Evolutionary conservation across 169 alveolate genomes (phyloP).

Genomic region (Cryptosporidium muris): DNA sequence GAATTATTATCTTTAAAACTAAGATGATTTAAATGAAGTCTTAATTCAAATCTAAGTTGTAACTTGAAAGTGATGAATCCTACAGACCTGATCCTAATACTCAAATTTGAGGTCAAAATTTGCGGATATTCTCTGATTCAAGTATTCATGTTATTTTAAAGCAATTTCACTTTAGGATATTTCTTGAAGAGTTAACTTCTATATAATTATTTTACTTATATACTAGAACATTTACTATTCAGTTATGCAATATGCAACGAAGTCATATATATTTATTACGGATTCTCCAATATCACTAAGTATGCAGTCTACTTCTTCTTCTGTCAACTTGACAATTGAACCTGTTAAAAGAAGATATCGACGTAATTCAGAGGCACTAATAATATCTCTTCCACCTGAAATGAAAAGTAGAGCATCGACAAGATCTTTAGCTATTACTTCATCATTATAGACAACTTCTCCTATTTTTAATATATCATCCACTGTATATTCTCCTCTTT

Average conservation of each 20-base stretch:
- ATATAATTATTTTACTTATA: not conserved
- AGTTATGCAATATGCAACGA: slow-evolving; percentile 56
- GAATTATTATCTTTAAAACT: not conserved
- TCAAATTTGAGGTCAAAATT: not conserved
- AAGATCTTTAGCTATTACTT: slow-evolving; percentile 35
- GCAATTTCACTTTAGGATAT: not conserved
- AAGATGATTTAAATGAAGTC: not conserved
- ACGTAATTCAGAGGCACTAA: slow-evolving; percentile 22
- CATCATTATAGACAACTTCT: slow-evolving; percentile 59
- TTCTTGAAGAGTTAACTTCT: not conserved
- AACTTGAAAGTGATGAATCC: slow-evolving; percentile 24
- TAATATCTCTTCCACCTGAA: slow-evolving; percentile 40
- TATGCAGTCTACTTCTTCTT: slow-evolving; percentile 65
- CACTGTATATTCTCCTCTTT: slow-evolving; percentile 43
- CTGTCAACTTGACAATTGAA: slow-evolving; percentile 13
- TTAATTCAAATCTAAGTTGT: not conserved
- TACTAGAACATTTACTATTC: not conserved
- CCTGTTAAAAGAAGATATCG: slow-evolving; percentile 18
- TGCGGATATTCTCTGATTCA: slow-evolving; percentile 46
- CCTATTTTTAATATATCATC: slow-evolving; percentile 47
- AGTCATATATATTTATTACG: slow-evolving; percentile 48
- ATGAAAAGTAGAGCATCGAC: slow-evolving; percentile 20
- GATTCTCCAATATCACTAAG: slow-evolving; percentile 47
- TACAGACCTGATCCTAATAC: slow-evolving; percentile 72
- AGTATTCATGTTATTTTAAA: not conserved